Conservation (phyloP, 2,329 filamentous ascomycete species). For the Diaporthe velutina region DNA sequence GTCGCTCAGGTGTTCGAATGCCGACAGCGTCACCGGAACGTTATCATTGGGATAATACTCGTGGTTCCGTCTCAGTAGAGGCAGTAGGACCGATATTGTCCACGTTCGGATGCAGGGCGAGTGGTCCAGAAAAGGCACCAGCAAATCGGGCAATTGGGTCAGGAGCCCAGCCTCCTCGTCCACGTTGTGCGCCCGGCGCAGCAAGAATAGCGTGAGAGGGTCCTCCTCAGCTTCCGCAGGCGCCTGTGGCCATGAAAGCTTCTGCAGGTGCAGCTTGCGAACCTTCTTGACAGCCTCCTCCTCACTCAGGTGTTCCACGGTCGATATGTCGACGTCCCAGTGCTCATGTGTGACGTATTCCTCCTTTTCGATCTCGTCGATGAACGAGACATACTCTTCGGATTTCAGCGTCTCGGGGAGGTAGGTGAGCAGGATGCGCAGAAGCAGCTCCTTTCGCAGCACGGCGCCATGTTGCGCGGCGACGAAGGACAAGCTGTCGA, state of each 20-base stretch:
- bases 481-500: constrained; percentile 72
- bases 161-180: constrained; percentile 81
- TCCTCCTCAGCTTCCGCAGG: constrained; percentile 65
- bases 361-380: constrained; percentile 68
- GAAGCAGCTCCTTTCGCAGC: constrained; percentile 73
- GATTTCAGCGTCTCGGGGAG: constrained; percentile 80
- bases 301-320: constrained; percentile 71
- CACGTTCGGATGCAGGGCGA: constrained; percentile 74
- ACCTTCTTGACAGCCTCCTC: constrained; percentile 73
- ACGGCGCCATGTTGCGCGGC: constrained; percentile 67
- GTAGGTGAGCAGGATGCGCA: constrained; percentile 82
- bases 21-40: constrained; percentile 66
- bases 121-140: constrained; percentile 76
- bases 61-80: constrained; percentile 75
- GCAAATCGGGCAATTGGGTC: constrained; percentile 74
- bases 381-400: constrained; percentile 70
- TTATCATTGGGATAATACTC: constrained; percentile 74
- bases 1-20: constrained; percentile 74
- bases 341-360: constrained; percentile 56
- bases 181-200: constrained; percentile 76
- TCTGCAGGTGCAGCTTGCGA: constrained; percentile 72
- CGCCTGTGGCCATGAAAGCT: constrained; percentile 65
- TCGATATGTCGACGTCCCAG: constrained; percentile 65
- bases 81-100: constrained; percentile 77
- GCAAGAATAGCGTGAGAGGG: constrained; percentile 72